Evolutionary conservation across 2,329 filamentous ascomycete genomes (phyloP), one percentile per base, ranked within the genome.

Genomic region (Claviceps arundinis): DNA sequence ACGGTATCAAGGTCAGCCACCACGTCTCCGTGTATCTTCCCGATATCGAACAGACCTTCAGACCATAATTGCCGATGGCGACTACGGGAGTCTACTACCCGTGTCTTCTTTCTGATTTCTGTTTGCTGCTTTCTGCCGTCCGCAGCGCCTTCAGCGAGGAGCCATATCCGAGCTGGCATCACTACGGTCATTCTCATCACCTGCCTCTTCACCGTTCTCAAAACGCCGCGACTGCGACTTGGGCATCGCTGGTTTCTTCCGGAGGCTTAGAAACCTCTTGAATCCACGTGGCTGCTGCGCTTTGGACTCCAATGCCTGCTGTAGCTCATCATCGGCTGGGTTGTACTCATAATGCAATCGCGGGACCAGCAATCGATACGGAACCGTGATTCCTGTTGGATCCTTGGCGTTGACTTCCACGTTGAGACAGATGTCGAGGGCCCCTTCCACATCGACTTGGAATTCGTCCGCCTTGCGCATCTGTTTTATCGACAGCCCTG

Each of bases 371-470:
- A 98, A 70, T 41, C 89, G 77, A 65, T 98, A 98, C 8, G 89
- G 88, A 49, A 82, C 80, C 0, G 93, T 98, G 57, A 88, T 89
- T 14, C 93, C 94, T 0, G 86, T 78, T 0, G 93, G 91, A 60
- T 98, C 89, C 56, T 81, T 82, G 45, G 87, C 79, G 60, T 85
- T 89, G 55, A 96, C 81, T 69, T 98, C 93, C 56, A 95, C 82
- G 60, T 96, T 95, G 44, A 98, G 69, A 49, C 82, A 86, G 38
- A 98, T 84, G 58, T 96, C 89, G 9, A 98, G 72, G 0, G 89
- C 89, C 34, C 85, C 85, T 63, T 93, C 81, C 0, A 96, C 74
- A 62, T 95, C 82, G 54, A 97, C 78, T 9, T 78, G 75, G 44
- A 73, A 73, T 17, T 72, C 72, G 42, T 75, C 72, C 2, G 73